Evolutionary conservation across 495 filamentous ascomycete species (phyloP).

Genomic region (Annulohypoxylon stygium): DNA sequence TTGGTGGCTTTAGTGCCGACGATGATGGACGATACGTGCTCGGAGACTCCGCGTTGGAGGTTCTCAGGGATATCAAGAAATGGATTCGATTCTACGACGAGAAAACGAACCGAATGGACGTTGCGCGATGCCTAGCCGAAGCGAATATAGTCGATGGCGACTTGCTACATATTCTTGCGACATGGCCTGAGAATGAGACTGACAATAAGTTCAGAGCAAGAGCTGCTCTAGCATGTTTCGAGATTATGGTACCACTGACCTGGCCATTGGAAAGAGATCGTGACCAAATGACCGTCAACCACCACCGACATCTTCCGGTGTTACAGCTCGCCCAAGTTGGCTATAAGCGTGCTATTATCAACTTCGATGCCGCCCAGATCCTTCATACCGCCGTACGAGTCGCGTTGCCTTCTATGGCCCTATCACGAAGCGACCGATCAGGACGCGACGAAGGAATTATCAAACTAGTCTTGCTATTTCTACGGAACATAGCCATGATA

Average conservation of each 20-base stretch:
- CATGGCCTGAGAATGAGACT: conserved; percentile 79
- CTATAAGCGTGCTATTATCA: conserved; percentile 91
- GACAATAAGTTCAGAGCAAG: conserved; percentile 79
- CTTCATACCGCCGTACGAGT: conserved; percentile 82
- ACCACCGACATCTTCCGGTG: conserved; percentile 89
- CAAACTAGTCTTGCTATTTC: conserved; percentile 86
- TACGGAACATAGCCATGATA: conserved; percentile 90
- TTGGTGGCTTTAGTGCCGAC: conserved; percentile 86
- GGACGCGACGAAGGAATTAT: conserved; percentile 92
- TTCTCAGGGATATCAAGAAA: conserved; percentile 89
- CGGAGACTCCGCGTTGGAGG: conserved; percentile 92
- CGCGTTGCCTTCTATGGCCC: conserved; percentile 88
- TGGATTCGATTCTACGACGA: conserved; percentile 97
- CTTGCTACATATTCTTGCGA: conserved; percentile 86
- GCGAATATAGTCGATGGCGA: conserved; percentile 93
- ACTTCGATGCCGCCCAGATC: conserved; percentile 79
- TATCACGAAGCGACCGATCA: conserved; percentile 79
- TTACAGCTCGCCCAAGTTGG: conserved; percentile 86
- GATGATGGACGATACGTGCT: conserved; percentile 82
- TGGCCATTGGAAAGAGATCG: conserved; percentile 88
- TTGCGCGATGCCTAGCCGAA: conserved; percentile 91
- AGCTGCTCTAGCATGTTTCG: conserved; percentile 83
- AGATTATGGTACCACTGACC: conserved; percentile 92
- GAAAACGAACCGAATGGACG: conserved; percentile 93
- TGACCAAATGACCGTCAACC: conserved; percentile 88